Conservation (phyloP, 345 rosid genomes). For the Camelina sativa region DNA sequence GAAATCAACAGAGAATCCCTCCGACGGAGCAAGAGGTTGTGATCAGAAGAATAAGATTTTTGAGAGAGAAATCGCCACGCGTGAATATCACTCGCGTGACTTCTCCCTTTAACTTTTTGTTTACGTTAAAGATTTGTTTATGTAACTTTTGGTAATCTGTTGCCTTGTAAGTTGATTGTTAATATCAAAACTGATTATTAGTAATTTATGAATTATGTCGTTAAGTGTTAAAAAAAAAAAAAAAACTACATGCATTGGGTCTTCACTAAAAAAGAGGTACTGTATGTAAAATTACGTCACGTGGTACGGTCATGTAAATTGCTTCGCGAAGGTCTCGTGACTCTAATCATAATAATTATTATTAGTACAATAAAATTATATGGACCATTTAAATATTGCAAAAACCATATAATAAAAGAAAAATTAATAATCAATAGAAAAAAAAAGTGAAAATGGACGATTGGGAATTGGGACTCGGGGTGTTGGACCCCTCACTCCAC, state of each 20-base stretch:
- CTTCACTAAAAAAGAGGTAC: neutral
- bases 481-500: conserved; percentile 36
- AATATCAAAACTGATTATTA: neutral
- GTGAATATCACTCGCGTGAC: too few species aligned
- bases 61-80: too few species aligned
- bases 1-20: too few species aligned
- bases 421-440: neutral
- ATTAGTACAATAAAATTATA: neutral
- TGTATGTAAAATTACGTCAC: conserved; percentile 1
- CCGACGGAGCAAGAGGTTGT: too few species aligned
- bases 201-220: neutral
- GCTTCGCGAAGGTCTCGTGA: neutral
- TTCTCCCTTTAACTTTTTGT: too few species aligned
- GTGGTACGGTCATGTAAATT: neutral
- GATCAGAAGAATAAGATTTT: too few species aligned
- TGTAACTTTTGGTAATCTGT: conserved; percentile 27
- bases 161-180: neutral
- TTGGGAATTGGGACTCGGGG: conserved; percentile 27
- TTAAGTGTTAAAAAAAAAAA: too few species aligned
- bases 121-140: neutral
- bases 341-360: too few species aligned
- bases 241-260: conserved; percentile 16
- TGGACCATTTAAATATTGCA: conserved; percentile 22
- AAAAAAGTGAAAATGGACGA: conserved; percentile 42
- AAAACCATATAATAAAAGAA: neutral